A percentile compares a stretch with the other conserved stretches of the same genome.
Evolutionary conservation across 345 rosid genomes (phyloP).

Genomic region (Nasturtium officinale): DNA sequence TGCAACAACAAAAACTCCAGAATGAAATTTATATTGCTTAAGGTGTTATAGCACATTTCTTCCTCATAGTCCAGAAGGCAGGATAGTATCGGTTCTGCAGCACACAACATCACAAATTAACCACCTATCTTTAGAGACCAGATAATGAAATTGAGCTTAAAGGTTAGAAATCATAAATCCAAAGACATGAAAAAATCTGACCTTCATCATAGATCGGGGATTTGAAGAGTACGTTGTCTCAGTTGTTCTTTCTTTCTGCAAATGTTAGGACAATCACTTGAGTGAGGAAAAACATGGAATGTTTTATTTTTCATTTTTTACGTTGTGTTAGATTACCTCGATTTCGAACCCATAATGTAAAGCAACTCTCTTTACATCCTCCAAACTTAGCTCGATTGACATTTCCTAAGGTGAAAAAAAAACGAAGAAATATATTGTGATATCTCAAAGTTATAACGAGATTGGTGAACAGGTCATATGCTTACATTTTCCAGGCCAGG

Average conservation of each 20-base stretch:
- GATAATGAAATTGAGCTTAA: not conserved
- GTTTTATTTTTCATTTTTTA: not conserved
- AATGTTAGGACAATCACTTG: not conserved
- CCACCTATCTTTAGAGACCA: not conserved
- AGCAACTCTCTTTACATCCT: slow-evolving; percentile 84
- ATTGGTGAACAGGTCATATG: slow-evolving; percentile 15
- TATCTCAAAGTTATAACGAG: not conserved
- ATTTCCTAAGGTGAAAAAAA: slow-evolving; percentile 45
- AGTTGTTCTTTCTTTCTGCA: slow-evolving; percentile 73
- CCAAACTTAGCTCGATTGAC: slow-evolving; percentile 73
- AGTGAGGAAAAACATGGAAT: slow-evolving; percentile 11
- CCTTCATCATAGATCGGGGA: slow-evolving; percentile 93
- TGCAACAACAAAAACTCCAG: slow-evolving; percentile 9
- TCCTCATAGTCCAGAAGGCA: slow-evolving; percentile 89
- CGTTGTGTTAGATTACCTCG: slow-evolving; percentile 48
- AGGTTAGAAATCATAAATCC: slow-evolving; percentile 4
- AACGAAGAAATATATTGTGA: not conserved
- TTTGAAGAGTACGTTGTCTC: slow-evolving; percentile 88
- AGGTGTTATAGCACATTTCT: slow-evolving; percentile 41
- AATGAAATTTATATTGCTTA: slow-evolving; percentile 19
- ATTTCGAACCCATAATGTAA: slow-evolving; percentile 67
- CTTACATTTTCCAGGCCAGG: slow-evolving; percentile 64
- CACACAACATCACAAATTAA: slow-evolving; percentile 9
- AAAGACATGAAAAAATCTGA: slow-evolving; percentile 35
- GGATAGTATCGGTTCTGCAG: slow-evolving; percentile 76